These are phyloP conservation scores for Przewalskia tangutica DNA, from an alignment of 257 asterid species.

Conservation along the genomic window DNA sequence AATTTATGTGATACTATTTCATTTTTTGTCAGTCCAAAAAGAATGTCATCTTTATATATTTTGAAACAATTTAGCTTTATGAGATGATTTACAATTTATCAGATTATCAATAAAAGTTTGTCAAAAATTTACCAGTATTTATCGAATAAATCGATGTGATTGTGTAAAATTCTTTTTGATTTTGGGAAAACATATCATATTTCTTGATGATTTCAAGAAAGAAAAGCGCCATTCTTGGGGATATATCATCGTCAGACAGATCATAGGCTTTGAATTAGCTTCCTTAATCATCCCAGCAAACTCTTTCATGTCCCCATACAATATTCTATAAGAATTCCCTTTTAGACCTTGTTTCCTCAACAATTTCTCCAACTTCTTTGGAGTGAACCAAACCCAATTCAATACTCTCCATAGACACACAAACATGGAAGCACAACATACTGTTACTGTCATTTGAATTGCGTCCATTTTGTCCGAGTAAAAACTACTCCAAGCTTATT, in stretches of 20 bases:
- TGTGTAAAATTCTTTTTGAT: background rate
- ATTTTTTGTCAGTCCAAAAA: too few relatives aligned
- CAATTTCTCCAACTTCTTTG: slow-evolving; percentile 11
- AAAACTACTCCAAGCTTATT: background rate
- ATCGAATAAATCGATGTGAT: background rate
- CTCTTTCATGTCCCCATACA: slow-evolving; percentile 18
- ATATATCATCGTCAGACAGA: slow-evolving; percentile 7
- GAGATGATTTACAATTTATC: too few relatives aligned
- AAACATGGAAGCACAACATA: background rate
- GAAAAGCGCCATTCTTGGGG: slow-evolving; percentile 1
- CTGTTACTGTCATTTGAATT: background rate
- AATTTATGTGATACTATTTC: too few relatives aligned
- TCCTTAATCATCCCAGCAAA: background rate
- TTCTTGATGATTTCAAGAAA: background rate
- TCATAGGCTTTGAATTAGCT: slow-evolving; percentile 6
- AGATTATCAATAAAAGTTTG: too few relatives aligned
- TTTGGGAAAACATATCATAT: slow-evolving; percentile 5
- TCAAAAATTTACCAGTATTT: background rate
- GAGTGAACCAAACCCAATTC: slow-evolving; percentile 15
- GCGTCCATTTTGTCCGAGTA: background rate
- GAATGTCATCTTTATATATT: too few relatives aligned
- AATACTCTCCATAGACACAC: background rate
- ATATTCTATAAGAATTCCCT: slow-evolving; percentile 25
- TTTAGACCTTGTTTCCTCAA: slow-evolving; percentile 18
- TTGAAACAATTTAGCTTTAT: too few relatives aligned